Evolutionary conservation across 2,329 filamentous ascomycete species (phyloP).

Genomic region (Scortechinia acanthostroma): DNA sequence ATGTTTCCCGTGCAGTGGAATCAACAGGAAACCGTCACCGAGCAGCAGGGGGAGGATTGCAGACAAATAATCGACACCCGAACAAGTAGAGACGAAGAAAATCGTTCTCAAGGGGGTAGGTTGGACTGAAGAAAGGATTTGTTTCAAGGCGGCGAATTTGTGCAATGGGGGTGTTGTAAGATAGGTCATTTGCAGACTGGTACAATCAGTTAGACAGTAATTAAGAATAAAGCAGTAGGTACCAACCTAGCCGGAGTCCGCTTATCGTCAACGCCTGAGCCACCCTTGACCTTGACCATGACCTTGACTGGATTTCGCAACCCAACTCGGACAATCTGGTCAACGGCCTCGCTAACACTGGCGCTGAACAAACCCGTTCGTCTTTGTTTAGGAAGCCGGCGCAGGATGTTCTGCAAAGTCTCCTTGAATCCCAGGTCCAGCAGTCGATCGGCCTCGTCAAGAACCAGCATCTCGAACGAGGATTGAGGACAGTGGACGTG

Average conservation of each 20-base stretch:
- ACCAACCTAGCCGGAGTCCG: slow-evolving; percentile 52
- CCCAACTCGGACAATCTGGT: slow-evolving; percentile 67
- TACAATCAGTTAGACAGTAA: background rate
- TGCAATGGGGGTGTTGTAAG: slow-evolving; percentile 50
- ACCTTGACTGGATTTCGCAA: slow-evolving; percentile 69
- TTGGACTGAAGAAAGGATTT: slow-evolving; percentile 42
- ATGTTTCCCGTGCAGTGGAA: slow-evolving; percentile 67
- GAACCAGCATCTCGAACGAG: slow-evolving; percentile 64
- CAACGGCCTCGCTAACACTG: slow-evolving; percentile 66
- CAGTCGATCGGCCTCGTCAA: slow-evolving; percentile 68
- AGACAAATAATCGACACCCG: slow-evolving; percentile 67
- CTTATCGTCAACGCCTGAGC: slow-evolving; percentile 46
- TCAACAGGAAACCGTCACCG: slow-evolving; percentile 40
- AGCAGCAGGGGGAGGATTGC: slow-evolving; percentile 55
- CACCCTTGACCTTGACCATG: slow-evolving; percentile 63
- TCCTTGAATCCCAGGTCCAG: slow-evolving; percentile 73
- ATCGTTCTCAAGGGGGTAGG: slow-evolving; percentile 62
- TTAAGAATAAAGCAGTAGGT: background rate
- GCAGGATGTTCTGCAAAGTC: slow-evolving; percentile 61
- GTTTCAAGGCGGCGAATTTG: slow-evolving; percentile 52
- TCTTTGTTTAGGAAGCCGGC: slow-evolving; percentile 62
- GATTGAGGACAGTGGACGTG: slow-evolving; percentile 65
- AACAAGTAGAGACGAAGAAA: slow-evolving; percentile 68
- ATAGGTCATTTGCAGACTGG: slow-evolving; percentile 57
- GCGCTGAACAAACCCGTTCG: slow-evolving; percentile 69